Conservation (phyloP, 352 stramenopile species). For the Chrysophaeum taylorii region DNA sequence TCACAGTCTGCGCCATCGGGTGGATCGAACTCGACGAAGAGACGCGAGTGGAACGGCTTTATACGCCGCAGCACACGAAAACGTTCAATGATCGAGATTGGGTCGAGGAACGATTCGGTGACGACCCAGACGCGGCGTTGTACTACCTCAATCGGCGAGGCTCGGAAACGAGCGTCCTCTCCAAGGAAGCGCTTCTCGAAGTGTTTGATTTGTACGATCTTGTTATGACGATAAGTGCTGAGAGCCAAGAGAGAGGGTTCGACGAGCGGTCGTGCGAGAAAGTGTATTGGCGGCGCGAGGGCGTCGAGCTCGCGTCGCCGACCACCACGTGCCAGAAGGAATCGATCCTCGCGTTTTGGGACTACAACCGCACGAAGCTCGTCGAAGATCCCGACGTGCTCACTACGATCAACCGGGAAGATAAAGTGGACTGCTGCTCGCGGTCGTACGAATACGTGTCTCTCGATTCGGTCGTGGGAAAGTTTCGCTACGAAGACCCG, state of each 20-base stretch:
- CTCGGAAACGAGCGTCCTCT: background rate
- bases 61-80: no score
- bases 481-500: background rate
- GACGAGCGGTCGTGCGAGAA: background rate
- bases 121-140: background rate
- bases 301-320: no score
- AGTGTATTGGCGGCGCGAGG: no score
- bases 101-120: background rate
- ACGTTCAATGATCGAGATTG: no score
- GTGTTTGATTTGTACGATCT: background rate
- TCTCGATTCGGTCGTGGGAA: background rate
- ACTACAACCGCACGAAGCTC: background rate
- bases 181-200: background rate
- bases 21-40: no score
- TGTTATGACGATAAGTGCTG: background rate
- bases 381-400: background rate
- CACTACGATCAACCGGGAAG: background rate
- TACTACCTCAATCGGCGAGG: background rate
- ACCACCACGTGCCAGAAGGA: constrained; percentile 6
- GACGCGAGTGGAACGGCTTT: no score
- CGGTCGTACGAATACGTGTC: background rate
- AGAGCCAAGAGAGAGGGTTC: background rate
- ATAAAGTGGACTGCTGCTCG: background rate
- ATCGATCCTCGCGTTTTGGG: background rate
- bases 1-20: no score